Percentiles rank a stretch among this genome's conserved stretches.
These are phyloP conservation scores for Alternaria longipes DNA, from an alignment of 2,329 filamentous ascomycete species.

Conservation along the genomic window DNA sequence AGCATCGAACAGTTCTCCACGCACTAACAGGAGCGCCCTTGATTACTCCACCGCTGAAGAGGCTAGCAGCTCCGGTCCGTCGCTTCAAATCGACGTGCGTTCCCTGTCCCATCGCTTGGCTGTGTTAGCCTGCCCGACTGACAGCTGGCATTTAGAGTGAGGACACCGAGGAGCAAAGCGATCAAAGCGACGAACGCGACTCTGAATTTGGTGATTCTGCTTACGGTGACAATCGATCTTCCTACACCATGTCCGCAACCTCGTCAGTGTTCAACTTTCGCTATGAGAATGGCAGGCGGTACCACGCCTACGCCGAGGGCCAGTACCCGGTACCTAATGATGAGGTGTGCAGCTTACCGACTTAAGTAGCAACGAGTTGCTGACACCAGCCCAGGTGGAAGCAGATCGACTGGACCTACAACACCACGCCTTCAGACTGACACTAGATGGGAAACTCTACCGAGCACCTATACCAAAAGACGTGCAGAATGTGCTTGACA, in stretches of 20 bases:
- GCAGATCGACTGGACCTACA: conserved; percentile 45
- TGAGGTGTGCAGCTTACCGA: conserved; percentile 30
- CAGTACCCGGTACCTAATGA: conserved; percentile 47
- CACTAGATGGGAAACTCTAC: conserved; percentile 42
- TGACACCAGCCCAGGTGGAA: conserved; percentile 33
- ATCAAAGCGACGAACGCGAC: conserved; percentile 42
- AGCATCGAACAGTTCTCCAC: conserved; percentile 2
- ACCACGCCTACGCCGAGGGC: conserved; percentile 44
- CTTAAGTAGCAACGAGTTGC: not conserved
- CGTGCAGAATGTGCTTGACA: conserved; percentile 44
- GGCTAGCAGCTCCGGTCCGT: conserved; percentile 36
- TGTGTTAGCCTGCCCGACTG: conserved; percentile 17
- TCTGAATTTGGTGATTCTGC: conserved; percentile 37
- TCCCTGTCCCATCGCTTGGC: conserved; percentile 15
- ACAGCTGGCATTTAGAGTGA: conserved; percentile 16
- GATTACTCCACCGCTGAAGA: conserved; percentile 19
- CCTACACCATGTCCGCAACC: conserved; percentile 43
- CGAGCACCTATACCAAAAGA: conserved; percentile 37
- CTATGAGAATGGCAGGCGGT: conserved; percentile 45
- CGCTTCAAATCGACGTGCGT: conserved; percentile 41
- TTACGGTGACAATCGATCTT: conserved; percentile 11
- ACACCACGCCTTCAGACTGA: conserved; percentile 47
- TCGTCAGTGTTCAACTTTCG: conserved; percentile 42
- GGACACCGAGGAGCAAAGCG: conserved; percentile 24
- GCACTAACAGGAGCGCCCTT: conserved; percentile 6